Percentiles rank a stretch among this genome's conserved stretches.
Conservation (phyloP, 441 rosid genomes). For the Gossypium schwendimanii region DNA sequence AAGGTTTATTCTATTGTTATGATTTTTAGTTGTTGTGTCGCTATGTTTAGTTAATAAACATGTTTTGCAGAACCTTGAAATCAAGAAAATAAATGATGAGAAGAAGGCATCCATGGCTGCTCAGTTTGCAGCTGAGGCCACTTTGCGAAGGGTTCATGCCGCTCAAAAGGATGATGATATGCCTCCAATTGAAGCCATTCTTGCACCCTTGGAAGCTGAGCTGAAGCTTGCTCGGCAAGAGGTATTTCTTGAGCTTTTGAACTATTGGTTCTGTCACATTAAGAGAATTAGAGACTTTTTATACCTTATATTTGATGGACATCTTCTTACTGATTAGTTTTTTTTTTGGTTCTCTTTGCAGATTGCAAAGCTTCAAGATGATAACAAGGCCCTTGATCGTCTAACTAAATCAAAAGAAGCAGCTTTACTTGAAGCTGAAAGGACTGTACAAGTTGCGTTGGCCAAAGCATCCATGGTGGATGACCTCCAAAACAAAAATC, state of each 20-base stretch:
- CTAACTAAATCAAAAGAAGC: slow-evolving; percentile 95
- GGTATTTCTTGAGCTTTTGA: slow-evolving; percentile 23
- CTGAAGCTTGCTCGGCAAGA: slow-evolving; percentile 89
- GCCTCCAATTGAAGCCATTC: slow-evolving; percentile 99
- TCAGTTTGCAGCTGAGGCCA: slow-evolving; percentile 99
- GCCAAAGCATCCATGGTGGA: slow-evolving; percentile 97
- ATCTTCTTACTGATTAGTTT: background rate
- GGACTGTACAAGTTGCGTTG: slow-evolving; percentile 78
- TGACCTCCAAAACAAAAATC: slow-evolving; percentile 98
- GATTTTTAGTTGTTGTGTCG: background rate
- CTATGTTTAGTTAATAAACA: slow-evolving; percentile 13
- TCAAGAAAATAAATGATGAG: slow-evolving; percentile 87
- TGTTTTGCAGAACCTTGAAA: slow-evolving; percentile 78
- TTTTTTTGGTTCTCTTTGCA: slow-evolving; percentile 26
- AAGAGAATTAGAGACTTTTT: background rate
- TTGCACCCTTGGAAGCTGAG: slow-evolving; percentile 94
- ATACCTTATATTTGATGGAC: background rate
- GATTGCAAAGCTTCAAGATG: slow-evolving; percentile 98
- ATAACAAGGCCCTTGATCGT: slow-evolving; percentile 93
- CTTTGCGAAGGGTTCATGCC: slow-evolving; percentile 94
- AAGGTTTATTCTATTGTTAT: slow-evolving; percentile 16
- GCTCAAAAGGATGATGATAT: slow-evolving; percentile 99
- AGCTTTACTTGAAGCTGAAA: slow-evolving; percentile 93
- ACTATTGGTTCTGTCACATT: background rate
- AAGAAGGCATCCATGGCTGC: slow-evolving; percentile 98